Conservation (phyloP, 441 rosid genomes). For the Omphalea diandra region DNA sequence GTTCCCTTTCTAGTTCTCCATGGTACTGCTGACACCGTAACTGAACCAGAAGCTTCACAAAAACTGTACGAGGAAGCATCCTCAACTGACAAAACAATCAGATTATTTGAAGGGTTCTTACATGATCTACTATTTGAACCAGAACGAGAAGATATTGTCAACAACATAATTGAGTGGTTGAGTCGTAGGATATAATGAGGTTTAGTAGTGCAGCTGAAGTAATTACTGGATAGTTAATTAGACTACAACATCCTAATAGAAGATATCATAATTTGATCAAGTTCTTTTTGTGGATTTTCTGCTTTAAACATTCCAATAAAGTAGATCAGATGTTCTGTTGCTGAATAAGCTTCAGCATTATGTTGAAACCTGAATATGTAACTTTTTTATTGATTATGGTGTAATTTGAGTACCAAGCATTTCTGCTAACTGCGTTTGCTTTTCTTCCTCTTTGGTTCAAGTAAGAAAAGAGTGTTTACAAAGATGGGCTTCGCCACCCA, state of each 20-base stretch:
- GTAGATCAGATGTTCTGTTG: constrained; percentile 1
- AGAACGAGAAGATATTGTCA: constrained; percentile 52
- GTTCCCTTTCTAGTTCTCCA: constrained; percentile 79
- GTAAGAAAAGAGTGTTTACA: too few species aligned
- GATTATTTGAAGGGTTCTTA: constrained; percentile 56
- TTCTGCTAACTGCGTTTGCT: background rate
- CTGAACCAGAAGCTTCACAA: constrained; percentile 67
- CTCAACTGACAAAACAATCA: constrained; percentile 69
- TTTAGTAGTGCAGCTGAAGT: constrained; percentile 7
- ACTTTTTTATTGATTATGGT: background rate
- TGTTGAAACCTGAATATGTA: constrained; percentile 15
- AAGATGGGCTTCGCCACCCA: too few species aligned
- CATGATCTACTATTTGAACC: constrained; percentile 88
- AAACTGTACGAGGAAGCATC: constrained; percentile 66
- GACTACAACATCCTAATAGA: background rate
- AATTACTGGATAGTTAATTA: background rate
- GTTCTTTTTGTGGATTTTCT: constrained; percentile 10
- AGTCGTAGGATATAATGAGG: constrained; percentile 41
- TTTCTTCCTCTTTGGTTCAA: background rate
- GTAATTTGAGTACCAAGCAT: background rate
- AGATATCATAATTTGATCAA: background rate
- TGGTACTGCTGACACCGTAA: constrained; percentile 69
- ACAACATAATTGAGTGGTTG: constrained; percentile 64
- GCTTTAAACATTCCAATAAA: constrained; percentile 19
- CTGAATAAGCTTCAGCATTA: constrained; percentile 14